phyloP scores from a whole-genome alignment of 495 filamentous ascomycete genomes.

The Melanomma pulvis-pyrius region DNA sequence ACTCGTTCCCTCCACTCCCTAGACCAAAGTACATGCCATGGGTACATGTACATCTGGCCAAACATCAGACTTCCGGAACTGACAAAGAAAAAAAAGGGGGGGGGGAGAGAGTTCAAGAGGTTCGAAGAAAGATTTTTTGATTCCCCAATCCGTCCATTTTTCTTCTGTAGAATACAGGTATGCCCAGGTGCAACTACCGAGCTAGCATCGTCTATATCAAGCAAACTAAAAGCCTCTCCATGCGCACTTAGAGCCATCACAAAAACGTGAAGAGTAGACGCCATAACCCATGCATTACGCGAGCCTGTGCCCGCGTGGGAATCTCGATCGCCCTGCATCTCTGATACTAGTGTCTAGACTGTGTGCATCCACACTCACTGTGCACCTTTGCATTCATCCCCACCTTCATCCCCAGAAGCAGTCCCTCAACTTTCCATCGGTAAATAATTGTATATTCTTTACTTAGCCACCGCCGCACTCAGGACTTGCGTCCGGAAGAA shows the following conservation, averaged over 20 bases:
- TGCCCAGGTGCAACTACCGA: too few species aligned
- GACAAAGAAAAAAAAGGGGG: too few species aligned
- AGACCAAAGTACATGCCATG: too few species aligned
- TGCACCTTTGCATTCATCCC: not conserved
- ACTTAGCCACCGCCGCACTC: constrained; percentile 47
- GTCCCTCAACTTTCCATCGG: not conserved
- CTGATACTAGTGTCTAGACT: not conserved
- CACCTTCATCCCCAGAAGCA: not conserved
- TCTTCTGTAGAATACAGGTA: not conserved
- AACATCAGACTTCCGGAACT: too few species aligned
- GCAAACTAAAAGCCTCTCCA: not conserved
- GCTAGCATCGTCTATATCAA: not conserved
- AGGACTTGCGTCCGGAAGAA: constrained; percentile 70
- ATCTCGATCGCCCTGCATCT: not conserved
- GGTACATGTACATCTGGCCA: too few species aligned
- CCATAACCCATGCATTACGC: not conserved
- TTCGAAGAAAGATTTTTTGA: too few species aligned
- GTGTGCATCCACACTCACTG: not conserved
- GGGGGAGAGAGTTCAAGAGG: too few species aligned
- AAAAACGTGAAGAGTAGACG: not conserved
- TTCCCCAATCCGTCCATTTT: not conserved
- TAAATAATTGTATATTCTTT: not conserved
- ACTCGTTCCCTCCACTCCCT: too few species aligned
- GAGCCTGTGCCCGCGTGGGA: not conserved
- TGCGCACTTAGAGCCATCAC: not conserved